A percentile compares a stretch with the other conserved stretches of the same genome.
Conservation (phyloP, 805 yeast species). For the Nakazawaea wickerhamii region DNA sequence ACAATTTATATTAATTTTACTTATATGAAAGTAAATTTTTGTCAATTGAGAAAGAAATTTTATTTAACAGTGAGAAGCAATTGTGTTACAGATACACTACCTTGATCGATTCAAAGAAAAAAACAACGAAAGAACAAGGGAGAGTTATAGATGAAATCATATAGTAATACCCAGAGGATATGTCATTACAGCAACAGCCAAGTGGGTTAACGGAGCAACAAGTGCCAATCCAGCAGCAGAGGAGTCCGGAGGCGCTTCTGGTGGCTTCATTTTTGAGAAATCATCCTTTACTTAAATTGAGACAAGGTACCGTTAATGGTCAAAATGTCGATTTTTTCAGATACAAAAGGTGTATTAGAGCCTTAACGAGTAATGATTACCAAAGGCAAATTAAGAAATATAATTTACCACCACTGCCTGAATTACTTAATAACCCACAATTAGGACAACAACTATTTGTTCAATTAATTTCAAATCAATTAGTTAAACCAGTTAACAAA, state of each 20-base stretch:
- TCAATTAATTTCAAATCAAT: slow-evolving; percentile 61
- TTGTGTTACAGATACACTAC: too few relatives aligned
- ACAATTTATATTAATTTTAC: too few relatives aligned
- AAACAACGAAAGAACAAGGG: too few relatives aligned
- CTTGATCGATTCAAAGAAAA: too few relatives aligned
- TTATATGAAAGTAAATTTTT: too few relatives aligned
- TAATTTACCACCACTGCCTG: slow-evolving; percentile 26
- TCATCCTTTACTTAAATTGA: slow-evolving; percentile 63
- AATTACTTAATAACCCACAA: slow-evolving; percentile 38
- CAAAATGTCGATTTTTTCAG: slow-evolving; percentile 79
- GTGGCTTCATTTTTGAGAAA: slow-evolving; percentile 69
- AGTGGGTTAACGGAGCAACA: neutral
- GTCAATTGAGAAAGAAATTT: too few relatives aligned
- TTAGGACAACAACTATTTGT: slow-evolving; percentile 62
- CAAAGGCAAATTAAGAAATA: slow-evolving; percentile 41
- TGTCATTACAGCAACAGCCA: neutral
- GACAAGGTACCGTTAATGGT: slow-evolving; percentile 73
- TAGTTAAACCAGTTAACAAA: slow-evolving; percentile 73
- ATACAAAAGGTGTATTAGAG: slow-evolving; percentile 76
- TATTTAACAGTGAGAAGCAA: too few relatives aligned
- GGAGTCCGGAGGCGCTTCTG: slow-evolving; percentile 55
- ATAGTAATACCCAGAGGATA: too few relatives aligned
- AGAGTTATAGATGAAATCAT: too few relatives aligned
- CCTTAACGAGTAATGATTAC: slow-evolving; percentile 70
- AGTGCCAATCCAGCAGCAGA: slow-evolving; percentile 13